Evolutionary conservation across 2,329 filamentous ascomycete genomes (phyloP).

Genomic region (Aspergillus sp.): DNA sequence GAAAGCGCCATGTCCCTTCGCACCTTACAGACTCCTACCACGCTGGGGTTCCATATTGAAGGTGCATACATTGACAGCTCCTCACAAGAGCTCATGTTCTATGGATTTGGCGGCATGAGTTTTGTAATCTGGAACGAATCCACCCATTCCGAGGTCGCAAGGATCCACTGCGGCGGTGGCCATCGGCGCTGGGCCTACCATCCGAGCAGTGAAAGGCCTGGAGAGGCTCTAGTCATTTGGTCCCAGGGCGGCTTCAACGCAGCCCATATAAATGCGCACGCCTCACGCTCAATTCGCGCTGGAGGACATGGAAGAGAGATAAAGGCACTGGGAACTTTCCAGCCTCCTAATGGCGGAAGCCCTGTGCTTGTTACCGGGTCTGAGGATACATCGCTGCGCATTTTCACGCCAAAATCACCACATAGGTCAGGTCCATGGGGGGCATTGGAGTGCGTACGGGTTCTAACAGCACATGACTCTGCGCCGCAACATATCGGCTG

Average conservation of each 20-base stretch:
- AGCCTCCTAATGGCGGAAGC: slow-evolving; percentile 11
- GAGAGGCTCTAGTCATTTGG: slow-evolving; percentile 65
- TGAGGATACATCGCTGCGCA: slow-evolving; percentile 72
- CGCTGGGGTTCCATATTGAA: slow-evolving; percentile 76
- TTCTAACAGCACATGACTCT: slow-evolving; percentile 74
- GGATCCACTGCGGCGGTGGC: slow-evolving; percentile 78
- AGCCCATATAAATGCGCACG: slow-evolving; percentile 39
- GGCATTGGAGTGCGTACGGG: slow-evolving; percentile 55
- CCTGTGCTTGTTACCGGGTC: slow-evolving; percentile 64
- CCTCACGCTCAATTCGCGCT: slow-evolving; percentile 55
- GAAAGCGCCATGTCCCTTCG: slow-evolving; percentile 30
- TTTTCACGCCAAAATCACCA: slow-evolving; percentile 50
- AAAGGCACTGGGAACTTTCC: slow-evolving; percentile 58
- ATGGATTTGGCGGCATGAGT: slow-evolving; percentile 75
- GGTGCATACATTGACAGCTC: slow-evolving; percentile 60
- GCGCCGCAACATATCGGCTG: slow-evolving; percentile 81
- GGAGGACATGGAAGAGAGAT: slow-evolving; percentile 89
- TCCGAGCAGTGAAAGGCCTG: slow-evolving; percentile 21
- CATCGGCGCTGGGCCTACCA: slow-evolving; percentile 73
- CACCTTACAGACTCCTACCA: slow-evolving; percentile 66
- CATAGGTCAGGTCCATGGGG: slow-evolving; percentile 20
- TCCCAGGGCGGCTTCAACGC: slow-evolving; percentile 66
- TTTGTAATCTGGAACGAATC: slow-evolving; percentile 83
- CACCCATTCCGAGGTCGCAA: slow-evolving; percentile 66
- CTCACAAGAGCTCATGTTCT: slow-evolving; percentile 63